Evolutionary conservation across 192 early-diverging fungal species (phyloP).

Genomic region (Backusella australiensis): DNA sequence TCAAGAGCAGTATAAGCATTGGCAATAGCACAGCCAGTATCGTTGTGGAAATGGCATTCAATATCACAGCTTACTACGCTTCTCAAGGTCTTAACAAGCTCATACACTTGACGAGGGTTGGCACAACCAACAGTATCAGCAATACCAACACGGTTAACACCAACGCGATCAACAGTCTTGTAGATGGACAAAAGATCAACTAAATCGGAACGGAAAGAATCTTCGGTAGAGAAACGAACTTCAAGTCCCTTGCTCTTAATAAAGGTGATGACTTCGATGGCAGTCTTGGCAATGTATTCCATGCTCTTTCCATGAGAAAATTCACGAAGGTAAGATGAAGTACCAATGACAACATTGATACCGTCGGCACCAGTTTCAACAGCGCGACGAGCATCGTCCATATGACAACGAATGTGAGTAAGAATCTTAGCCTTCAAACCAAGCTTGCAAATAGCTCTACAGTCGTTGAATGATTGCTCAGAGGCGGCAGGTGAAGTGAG

Average conservation of each 20-base stretch:
- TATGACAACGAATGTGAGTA: constrained; percentile 96
- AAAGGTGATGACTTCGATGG: constrained; percentile 94
- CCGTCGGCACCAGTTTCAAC: constrained; percentile 97
- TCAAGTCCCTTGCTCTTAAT: constrained; percentile 95
- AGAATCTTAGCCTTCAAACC: constrained; percentile 98
- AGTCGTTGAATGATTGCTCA: constrained; percentile 93
- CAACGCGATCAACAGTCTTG: constrained; percentile 94
- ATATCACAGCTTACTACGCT: constrained; percentile 97
- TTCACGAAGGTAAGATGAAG: constrained; percentile 92
- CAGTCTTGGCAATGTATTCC: constrained; percentile 94
- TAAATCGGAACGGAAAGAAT: constrained; percentile 96
- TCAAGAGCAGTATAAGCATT: constrained; percentile 97
- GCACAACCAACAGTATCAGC: constrained; percentile 99
- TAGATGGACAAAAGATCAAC: constrained; percentile 96
- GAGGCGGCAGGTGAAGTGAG: constrained; percentile 96
- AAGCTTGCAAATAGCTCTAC: constrained; percentile 85
- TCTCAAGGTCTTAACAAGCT: constrained; percentile 93
- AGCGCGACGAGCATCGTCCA: constrained; percentile 96
- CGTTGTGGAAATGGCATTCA: constrained; percentile 99
- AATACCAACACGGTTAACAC: constrained; percentile 98
- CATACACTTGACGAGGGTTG: constrained; percentile 96
- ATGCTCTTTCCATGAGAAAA: constrained; percentile 99
- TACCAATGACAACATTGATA: constrained; percentile 97
- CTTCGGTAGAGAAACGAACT: constrained; percentile 97
- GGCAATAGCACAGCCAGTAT: constrained; percentile 97